Evolutionary conservation across 148 eudicot genomes (phyloP).

Genomic region (Rhododendron henanense): DNA sequence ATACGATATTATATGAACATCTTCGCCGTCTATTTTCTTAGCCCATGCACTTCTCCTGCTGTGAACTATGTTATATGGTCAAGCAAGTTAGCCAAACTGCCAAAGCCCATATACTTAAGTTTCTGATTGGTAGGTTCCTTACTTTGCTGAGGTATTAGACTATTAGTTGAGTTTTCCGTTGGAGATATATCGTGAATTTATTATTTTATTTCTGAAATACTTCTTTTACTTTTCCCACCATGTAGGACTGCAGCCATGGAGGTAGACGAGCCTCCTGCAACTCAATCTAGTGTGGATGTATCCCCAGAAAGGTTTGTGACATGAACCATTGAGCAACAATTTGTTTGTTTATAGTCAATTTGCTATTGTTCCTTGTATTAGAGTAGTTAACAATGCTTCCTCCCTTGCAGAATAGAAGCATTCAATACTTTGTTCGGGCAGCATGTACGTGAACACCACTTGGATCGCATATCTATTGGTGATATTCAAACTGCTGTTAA

Average conservation of each 20-base stretch:
- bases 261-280: slow-evolving; percentile 67
- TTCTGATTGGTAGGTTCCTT: not conserved
- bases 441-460: slow-evolving; percentile 72
- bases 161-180: not conserved
- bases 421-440: slow-evolving; percentile 64
- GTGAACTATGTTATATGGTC: not conserved
- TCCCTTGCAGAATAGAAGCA: slow-evolving; percentile 57
- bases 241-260: slow-evolving; percentile 63
- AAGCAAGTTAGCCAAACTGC: not conserved
- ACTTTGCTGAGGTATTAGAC: not conserved
- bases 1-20: not conserved
- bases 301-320: slow-evolving; percentile 55
- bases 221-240: slow-evolving; percentile 9
- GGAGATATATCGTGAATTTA: not conserved
- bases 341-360: not conserved
- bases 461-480: slow-evolving; percentile 67
- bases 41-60: not conserved
- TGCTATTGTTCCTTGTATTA: not conserved
- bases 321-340: not conserved
- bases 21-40: not conserved
- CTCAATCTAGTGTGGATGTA: slow-evolving; percentile 31
- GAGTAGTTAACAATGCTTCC: slow-evolving; percentile 9
- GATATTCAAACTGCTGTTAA: slow-evolving; percentile 73
- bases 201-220: not conserved
- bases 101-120: not conserved